phyloP scores from a whole-genome alignment of 352 stramenopile genomes.

The Pythium volutum region DNA sequence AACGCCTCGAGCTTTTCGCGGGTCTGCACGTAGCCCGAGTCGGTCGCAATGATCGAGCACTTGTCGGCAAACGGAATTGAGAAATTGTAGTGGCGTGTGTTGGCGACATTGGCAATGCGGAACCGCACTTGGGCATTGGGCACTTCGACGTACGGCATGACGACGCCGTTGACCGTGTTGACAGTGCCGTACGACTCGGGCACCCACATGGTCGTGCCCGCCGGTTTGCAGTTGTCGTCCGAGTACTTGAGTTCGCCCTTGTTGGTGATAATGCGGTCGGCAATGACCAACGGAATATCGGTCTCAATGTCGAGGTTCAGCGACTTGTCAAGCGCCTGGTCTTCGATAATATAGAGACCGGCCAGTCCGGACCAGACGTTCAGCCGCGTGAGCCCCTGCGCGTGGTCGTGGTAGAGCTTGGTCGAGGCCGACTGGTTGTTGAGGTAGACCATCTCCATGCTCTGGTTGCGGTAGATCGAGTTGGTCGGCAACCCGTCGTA shows the following conservation, averaged over 20 bases:
- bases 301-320: constrained; percentile 56
- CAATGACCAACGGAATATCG: constrained; percentile 57
- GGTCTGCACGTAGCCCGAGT: constrained; percentile 57
- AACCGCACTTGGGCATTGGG: constrained; percentile 59
- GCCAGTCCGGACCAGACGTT: constrained; percentile 64
- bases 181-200: constrained; percentile 60
- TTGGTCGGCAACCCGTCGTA: constrained; percentile 55
- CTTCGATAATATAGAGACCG: constrained; percentile 58
- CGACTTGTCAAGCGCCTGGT: constrained; percentile 39
- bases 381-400: constrained; percentile 58
- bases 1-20: constrained; percentile 24
- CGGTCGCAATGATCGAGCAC: constrained; percentile 59
- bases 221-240: constrained; percentile 51
- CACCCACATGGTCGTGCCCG: constrained; percentile 44
- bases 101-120: constrained; percentile 53
- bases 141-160: constrained; percentile 68
- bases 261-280: constrained; percentile 48
- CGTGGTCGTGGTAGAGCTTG: constrained; percentile 76
- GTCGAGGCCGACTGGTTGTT: constrained; percentile 71
- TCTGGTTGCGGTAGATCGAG: constrained; percentile 73
- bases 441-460: constrained; percentile 43
- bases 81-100: constrained; percentile 75
- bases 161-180: constrained; percentile 64
- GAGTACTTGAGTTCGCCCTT: constrained; percentile 61
- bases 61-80: constrained; percentile 60